phyloP scores from a whole-genome alignment of 345 rosid genomes.

The Camelina sativa region DNA sequence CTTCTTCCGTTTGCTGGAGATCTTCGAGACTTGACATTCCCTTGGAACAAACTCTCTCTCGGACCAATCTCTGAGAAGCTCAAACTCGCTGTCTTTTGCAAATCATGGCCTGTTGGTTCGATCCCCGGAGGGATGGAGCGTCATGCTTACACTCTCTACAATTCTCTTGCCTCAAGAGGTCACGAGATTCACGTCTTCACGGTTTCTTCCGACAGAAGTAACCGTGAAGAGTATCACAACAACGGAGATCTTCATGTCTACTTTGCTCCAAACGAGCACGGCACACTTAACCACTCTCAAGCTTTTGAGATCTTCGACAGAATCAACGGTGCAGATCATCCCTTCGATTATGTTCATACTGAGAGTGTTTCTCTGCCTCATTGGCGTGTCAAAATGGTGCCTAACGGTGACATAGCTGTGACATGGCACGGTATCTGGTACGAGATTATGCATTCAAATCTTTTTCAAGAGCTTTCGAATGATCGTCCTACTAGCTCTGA shows the following conservation, averaged over 20 bases:
- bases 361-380: conserved; percentile 79
- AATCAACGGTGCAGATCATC: conserved; percentile 41
- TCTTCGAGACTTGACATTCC: conserved; percentile 59
- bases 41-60: conserved; percentile 74
- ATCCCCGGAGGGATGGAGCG: conserved; percentile 79
- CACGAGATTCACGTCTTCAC: conserved; percentile 80
- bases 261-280: conserved; percentile 65
- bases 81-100: conserved; percentile 71
- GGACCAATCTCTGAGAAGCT: conserved; percentile 60
- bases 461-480: conserved; percentile 58
- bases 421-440: conserved; percentile 86
- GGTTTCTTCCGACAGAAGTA: conserved; percentile 57
- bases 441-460: conserved; percentile 75
- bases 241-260: conserved; percentile 61
- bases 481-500: conserved; percentile 35
- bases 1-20: conserved; percentile 50
- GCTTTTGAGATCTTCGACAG: conserved; percentile 65
- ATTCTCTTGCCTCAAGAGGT: conserved; percentile 59
- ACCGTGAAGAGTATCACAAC: conserved; percentile 46
- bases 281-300: conserved; percentile 54
- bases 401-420: conserved; percentile 54
- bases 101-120: conserved; percentile 72
- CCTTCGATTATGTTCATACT: conserved; percentile 67
- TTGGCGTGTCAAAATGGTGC: conserved; percentile 59
- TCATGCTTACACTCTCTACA: conserved; percentile 68